Conservation (phyloP, 106 monocot genomes). For the Triglochin maritima region DNA sequence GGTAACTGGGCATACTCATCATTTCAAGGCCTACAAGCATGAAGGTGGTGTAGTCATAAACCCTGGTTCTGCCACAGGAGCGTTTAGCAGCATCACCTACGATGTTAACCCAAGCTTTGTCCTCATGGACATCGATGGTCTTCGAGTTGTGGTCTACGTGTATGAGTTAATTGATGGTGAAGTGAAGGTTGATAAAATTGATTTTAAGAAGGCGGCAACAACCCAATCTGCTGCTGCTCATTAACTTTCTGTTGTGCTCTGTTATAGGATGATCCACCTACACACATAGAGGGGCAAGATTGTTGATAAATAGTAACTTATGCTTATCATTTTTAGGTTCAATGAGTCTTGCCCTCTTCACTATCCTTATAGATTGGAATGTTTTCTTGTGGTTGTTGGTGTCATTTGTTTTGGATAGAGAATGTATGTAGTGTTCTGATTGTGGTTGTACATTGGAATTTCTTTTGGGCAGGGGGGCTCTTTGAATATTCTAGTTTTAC, state of each 20-base stretch:
- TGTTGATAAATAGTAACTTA: too few relatives aligned
- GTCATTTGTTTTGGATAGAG: not conserved
- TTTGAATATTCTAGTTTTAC: too few relatives aligned
- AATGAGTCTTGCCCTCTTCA: too few relatives aligned
- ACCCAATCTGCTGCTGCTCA: conserved; percentile 14
- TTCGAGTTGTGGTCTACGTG: conserved; percentile 87
- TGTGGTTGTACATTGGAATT: too few relatives aligned
- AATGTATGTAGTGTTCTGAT: too few relatives aligned
- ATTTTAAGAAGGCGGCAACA: conserved; percentile 90
- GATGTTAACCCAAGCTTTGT: conserved; percentile 96
- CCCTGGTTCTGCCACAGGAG: conserved; percentile 92
- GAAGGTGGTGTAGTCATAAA: conserved; percentile 96
- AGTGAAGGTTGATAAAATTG: conserved; percentile 93
- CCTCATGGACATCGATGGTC: conserved; percentile 89
- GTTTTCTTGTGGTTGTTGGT: not conserved
- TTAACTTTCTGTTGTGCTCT: not conserved
- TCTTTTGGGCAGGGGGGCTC: too few relatives aligned
- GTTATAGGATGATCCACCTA: not conserved
- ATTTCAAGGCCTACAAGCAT: conserved; percentile 99
- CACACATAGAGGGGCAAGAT: too few relatives aligned
- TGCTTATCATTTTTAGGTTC: too few relatives aligned
- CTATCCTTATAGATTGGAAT: not conserved
- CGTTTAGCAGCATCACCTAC: conserved; percentile 86
- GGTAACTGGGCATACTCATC: conserved; percentile 84
- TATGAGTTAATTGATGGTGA: conserved; percentile 95